Base-by-base conservation (phyloP, 768 basidiomycete genomes). In the Gymnopilus junonius region DNA sequence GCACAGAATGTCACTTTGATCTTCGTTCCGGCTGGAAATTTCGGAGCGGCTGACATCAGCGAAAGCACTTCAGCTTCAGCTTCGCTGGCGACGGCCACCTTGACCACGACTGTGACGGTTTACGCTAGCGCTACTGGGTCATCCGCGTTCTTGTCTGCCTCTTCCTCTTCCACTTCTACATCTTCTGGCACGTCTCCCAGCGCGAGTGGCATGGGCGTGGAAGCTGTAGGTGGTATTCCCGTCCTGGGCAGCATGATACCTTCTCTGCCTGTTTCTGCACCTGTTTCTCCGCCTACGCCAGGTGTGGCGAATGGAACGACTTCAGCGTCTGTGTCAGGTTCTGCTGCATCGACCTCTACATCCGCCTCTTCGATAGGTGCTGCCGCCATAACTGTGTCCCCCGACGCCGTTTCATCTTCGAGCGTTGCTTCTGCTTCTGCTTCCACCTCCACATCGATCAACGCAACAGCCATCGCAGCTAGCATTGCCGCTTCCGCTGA, bases 1-100 rank as follows among this genome's bases (percentile, higher is more conserved):
- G 67, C 75, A 8, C 77, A 78, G 71, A 83, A 82, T 58, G 86
- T 87, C 6, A 82, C 82, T 0, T 77, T 90, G n/a, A 74, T 84
- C 23, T 88, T 87, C 71, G 78, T 78, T 2, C 81, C 85, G 8
- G 51, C 59, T 40, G 48, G 20, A 8, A 69, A 69, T 3, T 61
- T 71, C 4, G 69, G 70, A 12, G 66, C 63, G 17, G 68, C 64
- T 23, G 65, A 71, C 32, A 63, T 61, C 27, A 59, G 51, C n/a
- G 48, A 62, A 48, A 37, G 15, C 39, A 21, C 48, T 43, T 65
- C 69, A n/a, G n/a, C n/a, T n/a, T n/a, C n/a, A n/a, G n/a, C n/a
- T 15, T 62, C 63, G 15, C 48, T 64, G 34, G 59, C 64, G n/a
- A 64, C 75, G 21, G 39, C 68, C 2, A 70, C 74, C 25, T 37